Evolutionary conservation across 768 basidiomycete genomes (phyloP), one percentile per base, ranked within the genome.

Genomic region (Trametes coccinea): DNA sequence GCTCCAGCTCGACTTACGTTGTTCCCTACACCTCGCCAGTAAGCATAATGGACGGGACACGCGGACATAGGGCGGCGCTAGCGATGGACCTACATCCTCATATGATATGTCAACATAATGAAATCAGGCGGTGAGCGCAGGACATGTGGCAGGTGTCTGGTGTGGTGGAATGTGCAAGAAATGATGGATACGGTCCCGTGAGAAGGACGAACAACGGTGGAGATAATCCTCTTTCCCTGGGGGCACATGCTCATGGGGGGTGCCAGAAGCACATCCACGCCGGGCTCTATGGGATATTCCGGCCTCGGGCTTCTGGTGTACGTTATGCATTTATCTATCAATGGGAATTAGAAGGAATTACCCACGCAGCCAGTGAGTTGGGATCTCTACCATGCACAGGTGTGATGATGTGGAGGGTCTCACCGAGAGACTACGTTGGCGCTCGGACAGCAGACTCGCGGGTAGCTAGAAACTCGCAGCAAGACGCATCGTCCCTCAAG

Each of bases 321-420:
- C 62, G 62, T 64, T 64, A 63, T 64, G 62, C 62, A 64, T 64
- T 64, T 64, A 64, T 41, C 62, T 59, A 60, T 59, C 62, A 64
- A 64, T 59, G 62, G 62, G 40, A 64, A 64, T 60, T 53, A 53
- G 60, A 60, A 58, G 62, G 40, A 64, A 64, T 60, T 53, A 53
- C 43, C 45, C 52, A 53, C 46, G 29, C 17, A 16, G 29, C 33
- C 44, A 52, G 55, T 43, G 52, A 54, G 55, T 44, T 44, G 27
- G 43, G 52, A 53, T 44, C 56, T 40, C 56, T 53, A 52, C 44
- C 61, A 27, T 53, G 56, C 56, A 48, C 62, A 30, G 56, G 62
- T 51, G 56, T 59, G 62, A 62, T 57, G 44, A 57, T 58, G 31
- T 22, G 49, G 41, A 27, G 31, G 54, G 57, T 59, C 34, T 50